phyloP scores from a whole-genome alignment of 208 protist genomes.

The Acanthamoeba royreba region DNA sequence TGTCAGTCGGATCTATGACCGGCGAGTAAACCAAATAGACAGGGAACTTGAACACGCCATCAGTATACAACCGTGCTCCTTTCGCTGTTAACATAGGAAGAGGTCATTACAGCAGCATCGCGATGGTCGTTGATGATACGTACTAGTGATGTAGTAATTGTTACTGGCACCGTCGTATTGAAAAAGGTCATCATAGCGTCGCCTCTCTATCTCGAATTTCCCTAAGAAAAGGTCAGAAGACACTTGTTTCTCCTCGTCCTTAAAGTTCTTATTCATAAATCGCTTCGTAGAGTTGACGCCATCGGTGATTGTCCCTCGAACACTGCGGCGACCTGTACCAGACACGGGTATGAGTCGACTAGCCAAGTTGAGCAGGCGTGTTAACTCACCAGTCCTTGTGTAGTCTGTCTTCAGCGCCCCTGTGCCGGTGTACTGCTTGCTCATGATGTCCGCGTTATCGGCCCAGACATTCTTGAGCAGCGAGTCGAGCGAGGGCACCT shows the following conservation, averaged over 20 bases:
- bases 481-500: neutral
- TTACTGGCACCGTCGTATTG: neutral
- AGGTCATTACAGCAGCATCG: neutral
- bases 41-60: slow-evolving; percentile 28
- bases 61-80: neutral
- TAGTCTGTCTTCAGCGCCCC: slow-evolving; percentile 75
- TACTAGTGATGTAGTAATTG: slow-evolving; percentile 1
- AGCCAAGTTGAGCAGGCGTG: no score
- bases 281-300: slow-evolving; percentile 70
- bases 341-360: no score
- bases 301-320: slow-evolving; percentile 68
- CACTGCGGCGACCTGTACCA: slow-evolving; percentile 74
- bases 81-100: neutral
- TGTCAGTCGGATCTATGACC: neutral
- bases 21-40: slow-evolving; percentile 3
- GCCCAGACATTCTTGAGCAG: slow-evolving; percentile 71
- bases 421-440: slow-evolving; percentile 74
- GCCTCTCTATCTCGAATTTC: neutral
- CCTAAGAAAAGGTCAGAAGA: slow-evolving; percentile 25
- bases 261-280: slow-evolving; percentile 74
- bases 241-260: slow-evolving; percentile 61
- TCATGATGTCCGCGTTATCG: slow-evolving; percentile 77
- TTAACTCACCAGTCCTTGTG: no score
- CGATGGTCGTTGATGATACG: no score
- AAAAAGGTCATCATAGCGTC: neutral